phyloP scores from a whole-genome alignment of 208 protist genomes.

The Borovskyia barvae region DNA sequence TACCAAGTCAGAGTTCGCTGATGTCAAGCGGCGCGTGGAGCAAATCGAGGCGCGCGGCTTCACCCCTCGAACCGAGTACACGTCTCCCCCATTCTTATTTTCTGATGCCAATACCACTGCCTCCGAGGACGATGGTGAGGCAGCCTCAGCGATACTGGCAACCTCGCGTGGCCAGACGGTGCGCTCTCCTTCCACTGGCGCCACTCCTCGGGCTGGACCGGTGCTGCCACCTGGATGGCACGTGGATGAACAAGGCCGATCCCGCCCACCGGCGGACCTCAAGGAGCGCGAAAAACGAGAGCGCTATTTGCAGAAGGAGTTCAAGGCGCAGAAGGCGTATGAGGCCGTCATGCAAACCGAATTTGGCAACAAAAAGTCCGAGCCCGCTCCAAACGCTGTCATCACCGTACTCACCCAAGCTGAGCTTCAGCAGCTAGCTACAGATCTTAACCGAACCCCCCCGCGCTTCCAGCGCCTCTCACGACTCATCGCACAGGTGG shows the following conservation, averaged over 20 bases:
- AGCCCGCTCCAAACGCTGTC: constrained; percentile 20
- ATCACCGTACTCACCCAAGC: constrained; percentile 38
- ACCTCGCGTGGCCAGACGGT: background rate
- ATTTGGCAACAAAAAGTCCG: constrained; percentile 18
- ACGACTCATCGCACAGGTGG: constrained; percentile 44
- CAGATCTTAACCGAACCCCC: constrained; percentile 51
- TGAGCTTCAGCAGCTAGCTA: constrained; percentile 41
- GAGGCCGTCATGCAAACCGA: constrained; percentile 54
- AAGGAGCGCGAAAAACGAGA: constrained; percentile 44
- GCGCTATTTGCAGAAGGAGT: constrained; percentile 49
- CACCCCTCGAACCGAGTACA: constrained; percentile 30
- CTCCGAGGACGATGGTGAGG: constrained; percentile 45
- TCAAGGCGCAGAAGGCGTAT: constrained; percentile 70
- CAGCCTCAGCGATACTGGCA: background rate
- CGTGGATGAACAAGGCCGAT: constrained; percentile 60
- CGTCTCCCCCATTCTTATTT: constrained; percentile 36
- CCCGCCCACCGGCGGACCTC: constrained; percentile 37
- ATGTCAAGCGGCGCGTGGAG: constrained; percentile 34
- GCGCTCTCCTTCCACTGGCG: background rate
- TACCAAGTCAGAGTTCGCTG: constrained; percentile 38
- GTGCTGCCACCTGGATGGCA: constrained; percentile 70
- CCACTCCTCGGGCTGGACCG: constrained; percentile 28
- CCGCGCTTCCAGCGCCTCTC: constrained; percentile 46
- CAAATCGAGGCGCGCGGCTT: constrained; percentile 20
- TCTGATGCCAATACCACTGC: constrained; percentile 70